phyloP scores from a whole-genome alignment of 1,284 basidiomycete genomes.

The Heterobasidion annosum region DNA sequence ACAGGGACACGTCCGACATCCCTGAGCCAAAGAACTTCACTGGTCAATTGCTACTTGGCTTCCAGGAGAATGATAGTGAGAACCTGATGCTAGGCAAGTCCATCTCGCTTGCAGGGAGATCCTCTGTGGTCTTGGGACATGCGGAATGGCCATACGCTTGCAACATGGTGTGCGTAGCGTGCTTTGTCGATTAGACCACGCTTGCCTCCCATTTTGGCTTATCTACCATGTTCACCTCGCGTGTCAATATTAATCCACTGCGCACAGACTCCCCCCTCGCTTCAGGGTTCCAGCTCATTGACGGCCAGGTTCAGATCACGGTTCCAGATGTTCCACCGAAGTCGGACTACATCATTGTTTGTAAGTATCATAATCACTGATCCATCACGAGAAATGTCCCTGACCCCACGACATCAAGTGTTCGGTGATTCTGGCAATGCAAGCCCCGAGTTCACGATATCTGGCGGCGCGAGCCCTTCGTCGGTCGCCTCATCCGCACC shows the following conservation, averaged over 20 bases:
- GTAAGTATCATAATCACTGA: slow-evolving; percentile 21
- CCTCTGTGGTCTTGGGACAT: neutral
- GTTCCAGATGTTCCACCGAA: slow-evolving; percentile 42
- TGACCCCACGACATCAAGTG: slow-evolving; percentile 18
- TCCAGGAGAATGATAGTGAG: slow-evolving; percentile 32
- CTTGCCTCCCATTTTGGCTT: neutral
- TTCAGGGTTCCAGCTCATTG: slow-evolving; percentile 39
- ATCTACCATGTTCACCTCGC: neutral
- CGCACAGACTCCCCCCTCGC: slow-evolving; percentile 37
- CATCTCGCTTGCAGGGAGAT: neutral
- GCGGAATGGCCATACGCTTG: neutral
- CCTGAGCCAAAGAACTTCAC: slow-evolving; percentile 39
- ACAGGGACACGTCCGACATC: slow-evolving; percentile 42
- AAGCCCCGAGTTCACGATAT: slow-evolving; percentile 34
- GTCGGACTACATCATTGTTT: slow-evolving; percentile 35
- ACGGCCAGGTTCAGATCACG: slow-evolving; percentile 40
- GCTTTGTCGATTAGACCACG: neutral
- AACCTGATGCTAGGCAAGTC: slow-evolving; percentile 46
- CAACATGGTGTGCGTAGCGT: neutral
- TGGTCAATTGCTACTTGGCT: slow-evolving; percentile 47
- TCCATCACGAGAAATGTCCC: neutral
- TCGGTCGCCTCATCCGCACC: slow-evolving; percentile 2
- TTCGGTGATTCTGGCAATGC: slow-evolving; percentile 34
- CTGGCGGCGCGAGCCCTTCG: slow-evolving; percentile 10
- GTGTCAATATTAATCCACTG: neutral